These are phyloP conservation scores for Sporothrix sp. DNA, from an alignment of 2,329 filamentous ascomycete genomes.

Conservation along the genomic window DNA sequence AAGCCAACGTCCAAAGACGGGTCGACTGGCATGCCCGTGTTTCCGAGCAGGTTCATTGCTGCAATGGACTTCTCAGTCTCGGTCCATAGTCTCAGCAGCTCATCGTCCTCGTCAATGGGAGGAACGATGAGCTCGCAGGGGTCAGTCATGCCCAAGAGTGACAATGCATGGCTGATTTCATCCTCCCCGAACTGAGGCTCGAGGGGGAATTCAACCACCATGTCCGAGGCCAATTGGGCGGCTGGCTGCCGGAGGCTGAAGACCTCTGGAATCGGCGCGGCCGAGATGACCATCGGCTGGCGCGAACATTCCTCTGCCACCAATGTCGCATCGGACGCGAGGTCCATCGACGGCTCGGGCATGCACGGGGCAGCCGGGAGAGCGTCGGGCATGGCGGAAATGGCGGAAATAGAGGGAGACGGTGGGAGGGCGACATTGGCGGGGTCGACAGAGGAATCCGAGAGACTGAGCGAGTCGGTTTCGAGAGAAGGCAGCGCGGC, in stretches of 20 bases:
- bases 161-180: too few species aligned
- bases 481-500: background rate
- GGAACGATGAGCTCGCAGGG: too few species aligned
- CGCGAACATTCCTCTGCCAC: background rate
- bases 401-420: background rate
- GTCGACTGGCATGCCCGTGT: too few species aligned
- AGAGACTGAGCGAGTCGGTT: background rate
- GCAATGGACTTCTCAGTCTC: background rate
- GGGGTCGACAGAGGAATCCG: background rate
- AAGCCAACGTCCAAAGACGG: background rate
- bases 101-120: too few species aligned
- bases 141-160: too few species aligned
- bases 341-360: conserved; percentile 1
- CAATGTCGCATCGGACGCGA: background rate
- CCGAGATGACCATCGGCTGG: background rate
- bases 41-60: background rate
- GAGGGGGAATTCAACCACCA: too few species aligned
- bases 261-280: background rate
- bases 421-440: background rate
- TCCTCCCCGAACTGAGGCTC: too few species aligned
- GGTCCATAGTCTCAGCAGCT: background rate
- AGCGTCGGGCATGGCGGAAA: background rate
- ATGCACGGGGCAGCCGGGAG: too few species aligned
- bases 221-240: too few species aligned
- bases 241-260: too few species aligned